Base-by-base conservation (phyloP, 768 basidiomycete genomes). In the Punctularia strigosozonata region DNA sequence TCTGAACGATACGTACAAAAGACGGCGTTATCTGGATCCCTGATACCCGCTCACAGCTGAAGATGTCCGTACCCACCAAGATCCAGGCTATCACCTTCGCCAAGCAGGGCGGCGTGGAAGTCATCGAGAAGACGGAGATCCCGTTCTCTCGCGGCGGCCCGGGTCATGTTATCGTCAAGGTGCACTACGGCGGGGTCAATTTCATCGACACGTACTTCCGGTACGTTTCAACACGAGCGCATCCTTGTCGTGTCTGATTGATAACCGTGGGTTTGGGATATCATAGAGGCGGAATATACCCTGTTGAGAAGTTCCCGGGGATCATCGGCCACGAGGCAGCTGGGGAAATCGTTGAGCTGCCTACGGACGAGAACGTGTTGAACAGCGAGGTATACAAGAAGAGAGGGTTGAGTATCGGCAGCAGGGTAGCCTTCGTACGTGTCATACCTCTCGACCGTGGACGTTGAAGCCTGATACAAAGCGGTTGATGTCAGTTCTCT, bases 141-240 rank as follows among this genome's bases (percentile, higher is more conserved):
- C 71, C 78, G 1, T 77, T 84, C 42, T 80, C 80, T 5, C 57
- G 62, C 43, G 65, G 69, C 7, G 62, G 65, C 4, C 65, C 73
- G 1, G 68, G 62, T 3, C 68, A 86, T 52, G 54, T 84, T 37
- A 60, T 68, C 20, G 45, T 67, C 31, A 63, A 61, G 41, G 57
- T 58, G 15, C 72, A 82, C 46, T 83, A 75, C 43, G 55, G 68
- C 5, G 83, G 81, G 3, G 67, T 88, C 48, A 90, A 90, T 59
- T 90, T 80, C 53, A 85, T 78, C 51, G 78, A 80, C 51, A 73
- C 71, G 37, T 88, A 89, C 54, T 76, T 69, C 50, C 65, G 86
- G 69, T 77, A 61, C 56, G 33, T 13, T 34, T 34, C 8, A n/a
- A n/a, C n/a, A n/a, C n/a, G n/a, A n/a, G n/a, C n/a, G n/a, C n/a